Evolutionary conservation across 2,329 filamentous ascomycete species (phyloP).

Genomic region (Clonostachys solani): DNA sequence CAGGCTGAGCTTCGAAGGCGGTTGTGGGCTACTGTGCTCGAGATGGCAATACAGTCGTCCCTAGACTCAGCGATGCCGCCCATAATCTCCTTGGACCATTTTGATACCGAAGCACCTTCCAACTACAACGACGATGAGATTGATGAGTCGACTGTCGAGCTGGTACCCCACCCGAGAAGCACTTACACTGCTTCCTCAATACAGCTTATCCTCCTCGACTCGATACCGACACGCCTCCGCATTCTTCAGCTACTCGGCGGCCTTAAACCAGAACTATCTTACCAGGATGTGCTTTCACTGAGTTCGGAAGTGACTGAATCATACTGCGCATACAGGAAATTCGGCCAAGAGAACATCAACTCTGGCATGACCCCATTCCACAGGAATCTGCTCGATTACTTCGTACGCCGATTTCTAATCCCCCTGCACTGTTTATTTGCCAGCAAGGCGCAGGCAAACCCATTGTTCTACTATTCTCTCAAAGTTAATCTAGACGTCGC

Average conservation of each 20-base stretch:
- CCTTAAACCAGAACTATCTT: constrained; percentile 22
- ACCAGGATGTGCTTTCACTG: constrained; percentile 24
- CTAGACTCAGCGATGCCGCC: constrained; percentile 32
- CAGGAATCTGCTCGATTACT: constrained; percentile 43
- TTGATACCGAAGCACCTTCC: constrained; percentile 27
- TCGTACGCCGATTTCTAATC: constrained; percentile 50
- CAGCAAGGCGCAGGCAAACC: constrained; percentile 32
- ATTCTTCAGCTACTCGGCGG: constrained; percentile 26
- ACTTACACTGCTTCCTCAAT: constrained; percentile 21
- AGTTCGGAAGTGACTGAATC: constrained; percentile 22
- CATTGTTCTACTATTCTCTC: constrained; percentile 42
- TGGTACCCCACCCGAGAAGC: not conserved
- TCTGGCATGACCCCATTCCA: constrained; percentile 25
- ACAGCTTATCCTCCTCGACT: constrained; percentile 26
- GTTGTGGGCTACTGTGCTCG: constrained; percentile 37
- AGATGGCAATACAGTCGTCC: constrained; percentile 29
- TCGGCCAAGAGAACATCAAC: constrained; percentile 8
- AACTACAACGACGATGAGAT: constrained; percentile 26
- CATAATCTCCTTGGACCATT: constrained; percentile 31
- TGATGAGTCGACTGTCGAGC: constrained; percentile 8
- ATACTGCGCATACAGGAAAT: constrained; percentile 11
- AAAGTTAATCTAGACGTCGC: constrained; percentile 40
- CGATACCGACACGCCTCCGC: constrained; percentile 25
- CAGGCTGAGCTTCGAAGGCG: constrained; percentile 32
- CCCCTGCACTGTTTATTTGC: constrained; percentile 47